Evolutionary conservation across 2,329 filamentous ascomycete genomes (phyloP).

Genomic region (Emericellopsis cladophorae): DNA sequence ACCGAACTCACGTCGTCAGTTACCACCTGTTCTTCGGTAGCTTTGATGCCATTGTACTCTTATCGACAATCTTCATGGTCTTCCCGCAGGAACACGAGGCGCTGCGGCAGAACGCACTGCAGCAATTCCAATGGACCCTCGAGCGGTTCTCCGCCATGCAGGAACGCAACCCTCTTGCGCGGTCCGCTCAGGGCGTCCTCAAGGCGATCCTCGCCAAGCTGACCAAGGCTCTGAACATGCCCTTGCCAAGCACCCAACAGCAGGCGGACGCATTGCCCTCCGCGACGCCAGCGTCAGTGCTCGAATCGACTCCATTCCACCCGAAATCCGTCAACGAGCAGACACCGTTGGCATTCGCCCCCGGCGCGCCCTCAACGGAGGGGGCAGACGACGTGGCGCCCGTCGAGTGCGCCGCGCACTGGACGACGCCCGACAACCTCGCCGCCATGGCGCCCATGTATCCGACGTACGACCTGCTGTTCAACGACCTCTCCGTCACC

Average conservation of each 20-base stretch:
- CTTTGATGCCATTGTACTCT: slow-evolving; percentile 50
- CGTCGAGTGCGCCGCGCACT: background rate
- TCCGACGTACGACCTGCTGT: slow-evolving; percentile 42
- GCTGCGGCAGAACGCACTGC: slow-evolving; percentile 23
- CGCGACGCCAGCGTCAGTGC: background rate
- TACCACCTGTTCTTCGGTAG: slow-evolving; percentile 49
- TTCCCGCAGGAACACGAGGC: slow-evolving; percentile 43
- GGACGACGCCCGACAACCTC: slow-evolving; percentile 29
- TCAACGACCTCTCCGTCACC: slow-evolving; percentile 38
- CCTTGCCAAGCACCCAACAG: too few species aligned
- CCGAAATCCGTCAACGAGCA: background rate
- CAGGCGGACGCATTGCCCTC: slow-evolving; percentile 3
- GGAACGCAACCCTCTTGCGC: slow-evolving; percentile 38
- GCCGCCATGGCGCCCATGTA: slow-evolving; percentile 40
- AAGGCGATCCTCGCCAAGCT: slow-evolving; percentile 41
- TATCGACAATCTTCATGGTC: slow-evolving; percentile 48
- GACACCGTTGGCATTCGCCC: background rate
- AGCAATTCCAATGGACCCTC: slow-evolving; percentile 47
- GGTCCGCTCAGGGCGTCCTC: slow-evolving; percentile 39
- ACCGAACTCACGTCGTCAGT: slow-evolving; percentile 8
- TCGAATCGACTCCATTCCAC: background rate
- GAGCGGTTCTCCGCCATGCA: slow-evolving; percentile 45
- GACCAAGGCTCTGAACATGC: slow-evolving; percentile 28
- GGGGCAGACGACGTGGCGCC: background rate
- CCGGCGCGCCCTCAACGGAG: background rate